Evolutionary conservation across 2,329 filamentous ascomycete genomes (phyloP).

Genomic region (Teratosphaeria nubilosa): DNA sequence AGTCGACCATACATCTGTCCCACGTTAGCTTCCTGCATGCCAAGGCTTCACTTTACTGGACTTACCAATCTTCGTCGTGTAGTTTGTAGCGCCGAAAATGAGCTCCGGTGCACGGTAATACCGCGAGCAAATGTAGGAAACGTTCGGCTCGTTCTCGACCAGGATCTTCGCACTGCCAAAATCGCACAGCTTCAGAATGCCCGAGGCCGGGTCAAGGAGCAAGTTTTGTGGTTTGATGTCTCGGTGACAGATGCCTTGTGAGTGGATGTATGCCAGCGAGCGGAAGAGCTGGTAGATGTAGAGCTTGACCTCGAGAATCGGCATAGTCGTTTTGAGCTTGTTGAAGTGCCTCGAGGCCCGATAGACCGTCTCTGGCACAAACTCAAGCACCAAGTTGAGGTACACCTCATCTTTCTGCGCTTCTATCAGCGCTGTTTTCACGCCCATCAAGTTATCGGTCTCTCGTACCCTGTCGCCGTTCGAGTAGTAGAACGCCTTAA

Average conservation of each 20-base stretch:
- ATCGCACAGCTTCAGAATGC: slow-evolving; percentile 93
- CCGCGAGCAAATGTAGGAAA: slow-evolving; percentile 98
- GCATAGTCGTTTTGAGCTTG: slow-evolving; percentile 99
- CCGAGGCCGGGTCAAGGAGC: slow-evolving; percentile 79
- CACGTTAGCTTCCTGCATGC: slow-evolving; percentile 7
- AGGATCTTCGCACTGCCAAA: slow-evolving; percentile 98
- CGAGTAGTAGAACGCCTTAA: slow-evolving; percentile 99
- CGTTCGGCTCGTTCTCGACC: slow-evolving; percentile 96
- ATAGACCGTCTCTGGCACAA: slow-evolving; percentile 96
- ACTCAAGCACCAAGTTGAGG: slow-evolving; percentile 95
- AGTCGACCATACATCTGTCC: slow-evolving; percentile 92
- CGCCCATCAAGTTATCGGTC: slow-evolving; percentile 25
- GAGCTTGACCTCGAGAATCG: slow-evolving; percentile 94
- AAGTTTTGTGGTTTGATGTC: slow-evolving; percentile 99
- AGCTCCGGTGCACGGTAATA: slow-evolving; percentile 97
- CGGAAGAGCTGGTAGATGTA: slow-evolving; percentile 99
- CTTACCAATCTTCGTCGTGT: slow-evolving; percentile 98
- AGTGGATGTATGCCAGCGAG: slow-evolving; percentile 96
- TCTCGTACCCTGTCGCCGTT: slow-evolving; percentile 81
- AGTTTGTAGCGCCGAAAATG: slow-evolving; percentile 98
- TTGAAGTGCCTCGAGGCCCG: slow-evolving; percentile 97
- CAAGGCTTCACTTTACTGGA: slow-evolving; percentile 4
- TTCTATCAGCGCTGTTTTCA: slow-evolving; percentile 28
- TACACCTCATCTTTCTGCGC: slow-evolving; percentile 81
- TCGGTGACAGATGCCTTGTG: slow-evolving; percentile 95